These are phyloP conservation scores for Gymnopus androsaceus DNA, from an alignment of 1,284 basidiomycete species.

Conservation along the genomic window DNA sequence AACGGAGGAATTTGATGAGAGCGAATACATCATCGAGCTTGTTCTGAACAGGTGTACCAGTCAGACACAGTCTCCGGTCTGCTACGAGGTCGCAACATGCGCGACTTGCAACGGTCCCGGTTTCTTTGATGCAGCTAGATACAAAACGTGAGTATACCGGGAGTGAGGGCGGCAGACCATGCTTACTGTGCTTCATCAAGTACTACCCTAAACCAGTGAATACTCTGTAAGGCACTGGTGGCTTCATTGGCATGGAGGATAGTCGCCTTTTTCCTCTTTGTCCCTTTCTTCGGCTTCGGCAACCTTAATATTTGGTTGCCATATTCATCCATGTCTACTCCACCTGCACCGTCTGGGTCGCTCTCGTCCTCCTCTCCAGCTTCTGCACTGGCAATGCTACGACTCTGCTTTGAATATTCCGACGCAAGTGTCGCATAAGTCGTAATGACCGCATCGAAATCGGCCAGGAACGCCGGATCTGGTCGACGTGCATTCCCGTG, in stretches of 20 bases:
- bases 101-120: slow-evolving; percentile 88
- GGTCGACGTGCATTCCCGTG: slow-evolving; percentile 90
- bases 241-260: slow-evolving; percentile 52
- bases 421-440: slow-evolving; percentile 95
- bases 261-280: slow-evolving; percentile 70
- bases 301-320: slow-evolving; percentile 62
- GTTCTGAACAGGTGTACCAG: slow-evolving; percentile 98
- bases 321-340: slow-evolving; percentile 67
- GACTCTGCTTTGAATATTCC: slow-evolving; percentile 90
- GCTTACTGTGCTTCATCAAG: slow-evolving; percentile 98
- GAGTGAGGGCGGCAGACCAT: slow-evolving; percentile 34
- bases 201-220: slow-evolving; percentile 97
- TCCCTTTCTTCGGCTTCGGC: slow-evolving; percentile 61
- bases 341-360: slow-evolving; percentile 66
- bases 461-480: slow-evolving; percentile 82
- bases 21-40: slow-evolving; percentile 98
- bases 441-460: slow-evolving; percentile 97
- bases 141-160: slow-evolving; percentile 12
- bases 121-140: slow-evolving; percentile 92
- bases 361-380: slow-evolving; percentile 72
- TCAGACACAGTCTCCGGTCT: slow-evolving; percentile 90
- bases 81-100: slow-evolving; percentile 95
- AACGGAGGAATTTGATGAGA: slow-evolving; percentile 91
- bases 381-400: slow-evolving; percentile 56
- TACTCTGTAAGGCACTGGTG: slow-evolving; percentile 88